Evolutionary conservation across 208 protist species (phyloP), one percentile per base, ranked within the genome.

Genomic region (Crithidia sp.): DNA sequence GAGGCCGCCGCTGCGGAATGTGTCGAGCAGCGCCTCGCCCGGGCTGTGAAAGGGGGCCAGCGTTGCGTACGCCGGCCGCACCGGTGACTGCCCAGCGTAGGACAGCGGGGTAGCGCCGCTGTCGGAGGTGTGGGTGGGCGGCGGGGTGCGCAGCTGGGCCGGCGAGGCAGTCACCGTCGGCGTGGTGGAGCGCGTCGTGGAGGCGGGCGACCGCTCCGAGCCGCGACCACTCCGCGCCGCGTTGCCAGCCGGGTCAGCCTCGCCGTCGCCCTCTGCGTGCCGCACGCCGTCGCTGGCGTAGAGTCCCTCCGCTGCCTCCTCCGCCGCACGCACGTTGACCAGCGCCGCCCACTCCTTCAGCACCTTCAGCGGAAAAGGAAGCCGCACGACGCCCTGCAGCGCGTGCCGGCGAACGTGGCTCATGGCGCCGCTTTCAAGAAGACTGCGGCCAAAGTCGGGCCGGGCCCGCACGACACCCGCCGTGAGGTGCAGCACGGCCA

Each of bases 311-410:
- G 67, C 60, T 5, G 61, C 54, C 4, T 60, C 67, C 56, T 79
- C 74, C 8, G 74, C 74, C 6, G 74, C 67, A 0, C 74, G 74
- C 67, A 65, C 74, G 14, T 67, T 62, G 28, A 78, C 71, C 52
- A 83, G 41, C 53, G 85, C 85, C 3, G 73, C 85, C 57, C 70
- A 83, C 67, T 95, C 90, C 61, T 82, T 79, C 53, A 91, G 72
- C 50, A 81, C 77, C 14, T 57, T 76, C 28, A 86, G 37, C 4
- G 87, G 90, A 17, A 89, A 74, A 12, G 90, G 81, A 40, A 74
- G 62, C 40, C 83, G 85, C 63, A 84, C 79, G 13, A 76, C 43
- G 12, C 74, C 65, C 52, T 76, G 69, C 67, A 71, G 59, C 3
- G 87, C 84, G 72, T 91, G 83, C 16, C 71, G 74, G 9, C 84